Percentiles rank a stretch among this genome's conserved stretches.
Conservation (phyloP, 306 rosid genomes). For the Lotus japonicus region DNA sequence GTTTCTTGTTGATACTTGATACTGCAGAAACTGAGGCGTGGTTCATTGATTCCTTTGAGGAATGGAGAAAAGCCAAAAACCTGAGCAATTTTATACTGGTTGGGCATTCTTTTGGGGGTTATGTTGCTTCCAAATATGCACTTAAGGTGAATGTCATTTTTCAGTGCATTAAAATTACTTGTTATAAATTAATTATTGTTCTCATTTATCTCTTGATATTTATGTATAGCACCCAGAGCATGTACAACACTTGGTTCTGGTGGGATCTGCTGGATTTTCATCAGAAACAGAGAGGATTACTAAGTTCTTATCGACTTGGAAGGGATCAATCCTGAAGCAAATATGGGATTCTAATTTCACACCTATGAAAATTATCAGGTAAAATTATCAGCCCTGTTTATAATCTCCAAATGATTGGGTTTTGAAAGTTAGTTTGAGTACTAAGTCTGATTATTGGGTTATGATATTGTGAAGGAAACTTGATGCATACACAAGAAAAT, state of each 20-base stretch:
- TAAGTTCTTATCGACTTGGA: slow-evolving; percentile 76
- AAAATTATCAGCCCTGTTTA: neutral
- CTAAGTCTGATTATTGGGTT: neutral
- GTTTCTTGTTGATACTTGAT: slow-evolving; percentile 22
- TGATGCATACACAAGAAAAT: neutral
- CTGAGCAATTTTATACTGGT: slow-evolving; percentile 76
- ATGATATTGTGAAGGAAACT: neutral
- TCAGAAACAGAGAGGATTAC: slow-evolving; percentile 59
- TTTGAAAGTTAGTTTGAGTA: neutral
- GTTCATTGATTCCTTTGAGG: slow-evolving; percentile 95
- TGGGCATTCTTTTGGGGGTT: slow-evolving; percentile 98
- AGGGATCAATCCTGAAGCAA: slow-evolving; percentile 74
- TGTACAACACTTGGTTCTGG: slow-evolving; percentile 80
- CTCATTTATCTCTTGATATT: slow-evolving; percentile 26
- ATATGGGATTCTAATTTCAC: slow-evolving; percentile 98
- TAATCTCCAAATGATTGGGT: neutral
- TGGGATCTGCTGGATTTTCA: slow-evolving; percentile 81
- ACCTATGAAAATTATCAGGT: slow-evolving; percentile 80
- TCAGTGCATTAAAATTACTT: slow-evolving; percentile 1
- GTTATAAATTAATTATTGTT: neutral
- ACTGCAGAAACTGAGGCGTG: slow-evolving; percentile 88
- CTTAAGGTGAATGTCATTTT: slow-evolving; percentile 58
- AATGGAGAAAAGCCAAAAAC: slow-evolving; percentile 96
- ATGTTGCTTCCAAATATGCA: slow-evolving; percentile 89
- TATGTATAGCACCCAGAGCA: slow-evolving; percentile 86